phyloP scores from a whole-genome alignment of 345 rosid genomes.

The Ricinus communis region DNA sequence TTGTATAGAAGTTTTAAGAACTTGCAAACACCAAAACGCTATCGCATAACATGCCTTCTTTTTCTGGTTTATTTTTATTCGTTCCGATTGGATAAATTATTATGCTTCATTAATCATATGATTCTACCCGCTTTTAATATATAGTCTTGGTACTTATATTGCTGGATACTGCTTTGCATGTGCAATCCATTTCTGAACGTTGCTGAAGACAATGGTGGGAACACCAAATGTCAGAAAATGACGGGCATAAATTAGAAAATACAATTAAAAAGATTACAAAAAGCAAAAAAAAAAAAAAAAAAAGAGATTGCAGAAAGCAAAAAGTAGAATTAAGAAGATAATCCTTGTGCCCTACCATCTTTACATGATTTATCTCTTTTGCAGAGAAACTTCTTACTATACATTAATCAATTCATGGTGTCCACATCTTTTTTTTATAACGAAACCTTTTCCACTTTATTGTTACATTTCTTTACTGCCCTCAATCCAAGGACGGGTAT shows the following conservation, averaged over 20 bases:
- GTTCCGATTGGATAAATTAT: no score
- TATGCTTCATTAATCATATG: no score
- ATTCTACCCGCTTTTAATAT: no score
- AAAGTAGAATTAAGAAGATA: constrained; percentile 40
- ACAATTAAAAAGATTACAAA: constrained; percentile 37
- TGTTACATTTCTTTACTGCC: no score
- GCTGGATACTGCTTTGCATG: constrained; percentile 14
- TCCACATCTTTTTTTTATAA: constrained; percentile 41
- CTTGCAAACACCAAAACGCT: no score
- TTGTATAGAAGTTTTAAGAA: no score
- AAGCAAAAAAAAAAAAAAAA: constrained; percentile 40
- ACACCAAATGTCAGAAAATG: constrained; percentile 28
- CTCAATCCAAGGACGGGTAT: no score
- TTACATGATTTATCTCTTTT: constrained; percentile 42
- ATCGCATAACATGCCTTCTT: no score
- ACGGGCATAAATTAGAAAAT: constrained; percentile 15
- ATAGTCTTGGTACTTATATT: no score
- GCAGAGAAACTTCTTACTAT: constrained; percentile 42
- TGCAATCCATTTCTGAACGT: constrained; percentile 8
- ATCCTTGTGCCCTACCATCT: constrained; percentile 52
- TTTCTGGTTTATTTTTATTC: no score
- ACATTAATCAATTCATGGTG: constrained; percentile 38
- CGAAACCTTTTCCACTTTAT: constrained; percentile 25
- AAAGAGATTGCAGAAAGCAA: constrained; percentile 37
- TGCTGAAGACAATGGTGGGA: constrained; percentile 34